Conservation (phyloP, 2,329 filamentous ascomycete genomes). For the Graphiopsis chlorocephala region DNA sequence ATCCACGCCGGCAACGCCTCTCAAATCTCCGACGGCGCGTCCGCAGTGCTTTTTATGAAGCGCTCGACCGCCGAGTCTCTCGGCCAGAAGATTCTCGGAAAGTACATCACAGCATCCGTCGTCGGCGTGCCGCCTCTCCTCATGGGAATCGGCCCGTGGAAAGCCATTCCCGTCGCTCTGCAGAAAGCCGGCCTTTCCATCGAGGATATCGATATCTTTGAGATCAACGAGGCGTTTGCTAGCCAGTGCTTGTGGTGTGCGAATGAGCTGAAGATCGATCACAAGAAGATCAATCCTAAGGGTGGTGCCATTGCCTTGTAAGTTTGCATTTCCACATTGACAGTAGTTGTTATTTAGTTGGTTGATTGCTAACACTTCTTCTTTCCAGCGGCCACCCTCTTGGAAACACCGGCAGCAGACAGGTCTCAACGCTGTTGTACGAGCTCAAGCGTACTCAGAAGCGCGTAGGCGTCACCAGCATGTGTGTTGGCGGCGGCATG, state of each 20-base stretch:
- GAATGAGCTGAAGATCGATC: constrained; percentile 77
- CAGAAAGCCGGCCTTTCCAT: constrained; percentile 80
- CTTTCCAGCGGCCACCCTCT: constrained; percentile 67
- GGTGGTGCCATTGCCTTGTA: constrained; percentile 86
- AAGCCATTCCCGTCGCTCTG: constrained; percentile 89
- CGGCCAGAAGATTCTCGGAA: constrained; percentile 85
- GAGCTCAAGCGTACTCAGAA: constrained; percentile 81
- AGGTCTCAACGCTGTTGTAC: constrained; percentile 87
- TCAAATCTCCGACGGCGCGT: constrained; percentile 93
- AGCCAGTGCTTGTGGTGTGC: constrained; percentile 92
- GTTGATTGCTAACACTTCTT: constrained; percentile 61
- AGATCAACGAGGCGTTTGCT: constrained; percentile 99
- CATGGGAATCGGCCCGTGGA: constrained; percentile 95
- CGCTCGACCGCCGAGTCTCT: constrained; percentile 85
- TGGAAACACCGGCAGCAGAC: constrained; percentile 88
- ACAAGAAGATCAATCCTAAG: constrained; percentile 93
- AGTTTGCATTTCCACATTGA: constrained; percentile 10
- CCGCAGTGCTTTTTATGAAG: constrained; percentile 93
- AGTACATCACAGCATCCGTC: constrained; percentile 81
- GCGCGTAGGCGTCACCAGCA: constrained; percentile 87
- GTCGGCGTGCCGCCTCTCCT: constrained; percentile 89
- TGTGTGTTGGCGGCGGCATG: constrained; percentile 98
- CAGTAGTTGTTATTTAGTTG: constrained; percentile 52
- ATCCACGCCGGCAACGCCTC: constrained; percentile 97
- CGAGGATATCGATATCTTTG: constrained; percentile 92